These are phyloP conservation scores for Imleria badia DNA, from an alignment of 768 basidiomycete genomes.

Conservation along the genomic window DNA sequence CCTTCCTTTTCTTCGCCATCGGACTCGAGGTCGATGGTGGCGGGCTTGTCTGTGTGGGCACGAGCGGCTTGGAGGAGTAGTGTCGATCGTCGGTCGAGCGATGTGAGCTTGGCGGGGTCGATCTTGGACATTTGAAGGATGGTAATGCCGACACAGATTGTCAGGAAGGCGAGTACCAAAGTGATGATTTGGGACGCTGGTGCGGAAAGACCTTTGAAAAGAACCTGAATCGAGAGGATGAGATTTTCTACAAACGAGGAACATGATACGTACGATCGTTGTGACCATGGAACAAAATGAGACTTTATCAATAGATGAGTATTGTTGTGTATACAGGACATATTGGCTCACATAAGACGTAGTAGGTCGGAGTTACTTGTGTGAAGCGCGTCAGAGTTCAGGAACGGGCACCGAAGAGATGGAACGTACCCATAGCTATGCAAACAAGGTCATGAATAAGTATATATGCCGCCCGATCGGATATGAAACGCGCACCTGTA, in stretches of 20 bases:
- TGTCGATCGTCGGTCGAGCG: conserved; percentile 87
- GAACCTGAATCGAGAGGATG: conserved; percentile 51
- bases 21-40: conserved; percentile 23
- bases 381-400: conserved; percentile 17
- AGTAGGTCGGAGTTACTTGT: conserved; percentile 83
- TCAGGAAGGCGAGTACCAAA: conserved; percentile 87
- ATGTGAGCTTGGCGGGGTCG: conserved; percentile 75
- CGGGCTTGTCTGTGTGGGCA: conserved; percentile 57
- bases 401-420: neutral
- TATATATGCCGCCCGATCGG: neutral
- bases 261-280: conserved; percentile 58
- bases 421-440: conserved; percentile 61
- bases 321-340: neutral
- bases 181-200: conserved; percentile 80
- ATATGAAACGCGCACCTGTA: conserved; percentile 53
- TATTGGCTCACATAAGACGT: conserved; percentile 75
- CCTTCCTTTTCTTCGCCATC: conserved; percentile 69
- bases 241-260: neutral
- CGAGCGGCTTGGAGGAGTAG: conserved; percentile 87
- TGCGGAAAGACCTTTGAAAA: conserved; percentile 88
- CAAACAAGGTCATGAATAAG: neutral
- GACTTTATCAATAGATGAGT: conserved; percentile 41
- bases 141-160: conserved; percentile 89
- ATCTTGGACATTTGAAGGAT: conserved; percentile 96
- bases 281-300: conserved; percentile 85